Conservation (phyloP, 345 rosid genomes). For the Limnanthes douglasii region DNA sequence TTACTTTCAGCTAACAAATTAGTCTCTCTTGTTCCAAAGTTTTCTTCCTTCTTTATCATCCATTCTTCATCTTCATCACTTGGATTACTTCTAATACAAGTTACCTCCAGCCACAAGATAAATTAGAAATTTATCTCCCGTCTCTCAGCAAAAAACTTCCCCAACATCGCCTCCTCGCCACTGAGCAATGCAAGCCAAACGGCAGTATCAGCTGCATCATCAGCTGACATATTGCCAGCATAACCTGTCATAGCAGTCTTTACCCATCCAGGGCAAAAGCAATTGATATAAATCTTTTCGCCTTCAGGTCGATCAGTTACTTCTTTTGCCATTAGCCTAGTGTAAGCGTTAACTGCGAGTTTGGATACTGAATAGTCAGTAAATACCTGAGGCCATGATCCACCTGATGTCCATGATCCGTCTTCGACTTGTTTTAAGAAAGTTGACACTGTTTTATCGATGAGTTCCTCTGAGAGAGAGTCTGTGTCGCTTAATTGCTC, state of each 20-base stretch:
- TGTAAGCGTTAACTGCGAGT: slow-evolving; percentile 74
- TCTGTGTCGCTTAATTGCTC: slow-evolving; percentile 38
- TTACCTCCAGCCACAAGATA: too few relatives aligned
- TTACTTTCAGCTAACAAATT: too few relatives aligned
- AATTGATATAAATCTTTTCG: slow-evolving; percentile 58
- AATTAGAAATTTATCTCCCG: slow-evolving; percentile 58
- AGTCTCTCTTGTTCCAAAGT: too few relatives aligned
- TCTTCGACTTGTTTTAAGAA: slow-evolving; percentile 73
- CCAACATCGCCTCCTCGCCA: slow-evolving; percentile 52
- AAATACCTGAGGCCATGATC: slow-evolving; percentile 76
- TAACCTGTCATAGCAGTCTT: slow-evolving; percentile 96
- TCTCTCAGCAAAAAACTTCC: slow-evolving; percentile 88
- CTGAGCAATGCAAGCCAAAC: slow-evolving; percentile 91
- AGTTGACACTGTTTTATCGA: slow-evolving; percentile 38
- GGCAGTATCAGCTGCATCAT: slow-evolving; percentile 82
- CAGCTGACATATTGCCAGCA: slow-evolving; percentile 77
- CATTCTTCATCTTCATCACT: too few relatives aligned
- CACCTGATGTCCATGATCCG: slow-evolving; percentile 63
- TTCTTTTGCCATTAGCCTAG: slow-evolving; percentile 48
- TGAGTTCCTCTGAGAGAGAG: slow-evolving; percentile 43
- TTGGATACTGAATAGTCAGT: slow-evolving; percentile 86
- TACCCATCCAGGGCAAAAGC: slow-evolving; percentile 97
- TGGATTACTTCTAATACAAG: too few relatives aligned
- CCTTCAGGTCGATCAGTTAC: slow-evolving; percentile 57
- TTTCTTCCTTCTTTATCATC: too few relatives aligned